These are phyloP conservation scores for Exophiala alcalophila DNA, from an alignment of 2,329 filamentous ascomycete species.

Conservation along the genomic window DNA sequence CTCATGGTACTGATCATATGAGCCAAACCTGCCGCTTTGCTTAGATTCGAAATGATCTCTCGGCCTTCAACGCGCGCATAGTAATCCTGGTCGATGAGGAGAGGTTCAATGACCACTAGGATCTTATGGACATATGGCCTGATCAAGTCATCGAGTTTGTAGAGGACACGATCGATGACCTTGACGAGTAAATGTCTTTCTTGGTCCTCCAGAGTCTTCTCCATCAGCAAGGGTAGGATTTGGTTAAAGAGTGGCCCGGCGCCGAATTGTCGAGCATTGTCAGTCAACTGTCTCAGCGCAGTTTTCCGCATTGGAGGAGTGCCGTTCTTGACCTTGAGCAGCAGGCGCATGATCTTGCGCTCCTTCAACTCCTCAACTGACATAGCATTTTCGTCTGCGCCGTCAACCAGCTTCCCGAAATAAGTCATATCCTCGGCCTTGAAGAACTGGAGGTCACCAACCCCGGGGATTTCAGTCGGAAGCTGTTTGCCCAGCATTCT, in stretches of 20 bases:
- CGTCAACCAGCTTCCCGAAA: constrained; percentile 95
- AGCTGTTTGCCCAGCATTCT: constrained; percentile 83
- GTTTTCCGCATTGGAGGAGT: constrained; percentile 99
- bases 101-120: constrained; percentile 94
- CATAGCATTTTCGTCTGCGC: constrained; percentile 84
- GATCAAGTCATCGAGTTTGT: constrained; percentile 96
- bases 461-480: constrained; percentile 91
- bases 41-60: constrained; percentile 97
- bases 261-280: constrained; percentile 94
- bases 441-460: constrained; percentile 95
- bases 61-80: constrained; percentile 97
- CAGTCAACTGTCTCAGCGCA: constrained; percentile 90
- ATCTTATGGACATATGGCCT: constrained; percentile 98
- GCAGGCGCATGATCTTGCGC: constrained; percentile 93
- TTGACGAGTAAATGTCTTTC: constrained; percentile 98
- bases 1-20: constrained; percentile 99
- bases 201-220: constrained; percentile 95
- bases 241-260: constrained; percentile 94
- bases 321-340: constrained; percentile 98
- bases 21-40: constrained; percentile 91
- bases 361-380: constrained; percentile 96
- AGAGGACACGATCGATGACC: constrained; percentile 96
- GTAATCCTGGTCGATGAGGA: constrained; percentile 98
- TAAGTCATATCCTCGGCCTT: constrained; percentile 99
- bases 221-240: constrained; percentile 94